phyloP scores from a whole-genome alignment of 805 yeast species.

The Sugiyamaella boreocaroliniensis region DNA sequence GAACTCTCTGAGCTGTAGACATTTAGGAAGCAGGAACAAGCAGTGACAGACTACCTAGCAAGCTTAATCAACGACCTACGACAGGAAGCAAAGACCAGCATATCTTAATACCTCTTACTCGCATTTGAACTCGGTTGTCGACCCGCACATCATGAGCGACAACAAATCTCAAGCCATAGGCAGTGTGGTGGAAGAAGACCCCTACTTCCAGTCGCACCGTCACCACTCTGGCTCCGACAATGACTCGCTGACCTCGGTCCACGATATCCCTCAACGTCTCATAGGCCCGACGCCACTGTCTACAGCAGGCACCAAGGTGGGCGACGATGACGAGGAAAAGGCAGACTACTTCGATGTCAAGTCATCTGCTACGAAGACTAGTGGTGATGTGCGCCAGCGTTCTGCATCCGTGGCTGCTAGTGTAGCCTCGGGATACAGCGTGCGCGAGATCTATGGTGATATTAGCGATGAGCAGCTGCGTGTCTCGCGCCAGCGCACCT shows the following conservation, averaged over 20 bases:
- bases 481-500: conserved; percentile 39
- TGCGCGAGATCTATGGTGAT: conserved; percentile 37
- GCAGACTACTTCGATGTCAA: not conserved
- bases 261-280: conserved; percentile 1
- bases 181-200: conserved; percentile 4
- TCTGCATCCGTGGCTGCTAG: conserved; percentile 2
- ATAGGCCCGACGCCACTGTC: not conserved
- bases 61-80: no score
- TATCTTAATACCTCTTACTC: no score
- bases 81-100: no score
- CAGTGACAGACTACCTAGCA: not conserved
- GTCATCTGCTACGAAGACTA: not conserved
- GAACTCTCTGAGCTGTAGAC: not conserved
- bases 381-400: not conserved
- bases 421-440: conserved; percentile 17
- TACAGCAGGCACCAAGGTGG: conserved; percentile 1
- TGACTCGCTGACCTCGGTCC: not conserved
- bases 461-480: conserved; percentile 34
- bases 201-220: conserved; percentile 5
- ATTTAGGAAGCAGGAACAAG: not conserved
- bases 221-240: conserved; percentile 4
- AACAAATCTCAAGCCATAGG: no score
- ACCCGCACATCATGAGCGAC: no score
- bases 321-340: conserved; percentile 1
- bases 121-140: no score